Conservation (phyloP, 176 grass and related monocot species). For the Cenchrus purpureus region DNA sequence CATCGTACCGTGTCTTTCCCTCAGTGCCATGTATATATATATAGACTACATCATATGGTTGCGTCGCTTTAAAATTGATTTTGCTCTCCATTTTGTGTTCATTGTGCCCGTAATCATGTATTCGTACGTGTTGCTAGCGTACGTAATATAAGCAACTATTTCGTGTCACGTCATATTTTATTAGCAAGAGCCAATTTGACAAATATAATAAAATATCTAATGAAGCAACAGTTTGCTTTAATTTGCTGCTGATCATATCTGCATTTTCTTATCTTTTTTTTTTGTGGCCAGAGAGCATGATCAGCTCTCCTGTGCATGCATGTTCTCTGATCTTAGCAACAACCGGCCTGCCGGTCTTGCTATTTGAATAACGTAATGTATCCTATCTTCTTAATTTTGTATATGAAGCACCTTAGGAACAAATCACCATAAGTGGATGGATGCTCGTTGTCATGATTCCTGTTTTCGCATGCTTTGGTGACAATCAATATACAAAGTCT, state of each 20-base stretch:
- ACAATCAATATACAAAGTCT: background rate
- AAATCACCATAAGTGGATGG: background rate
- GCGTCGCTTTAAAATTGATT: background rate
- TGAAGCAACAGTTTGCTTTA: background rate
- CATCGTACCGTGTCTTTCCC: background rate
- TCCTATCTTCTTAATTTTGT: conserved; percentile 24
- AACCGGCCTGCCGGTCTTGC: background rate
- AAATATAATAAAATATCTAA: background rate
- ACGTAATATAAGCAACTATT: background rate
- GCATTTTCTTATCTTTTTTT: background rate
- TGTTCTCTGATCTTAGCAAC: background rate
- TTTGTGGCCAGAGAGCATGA: background rate
- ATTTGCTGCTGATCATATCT: background rate
- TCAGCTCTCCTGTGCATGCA: conserved; percentile 16
- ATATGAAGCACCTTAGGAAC: background rate
- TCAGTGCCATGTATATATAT: background rate
- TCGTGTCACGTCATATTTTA: background rate
- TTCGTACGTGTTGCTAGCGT: background rate
- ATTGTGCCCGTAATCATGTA: background rate
- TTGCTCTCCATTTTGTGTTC: background rate
- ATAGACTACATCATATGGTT: background rate
- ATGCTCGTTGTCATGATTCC: conserved; percentile 28
- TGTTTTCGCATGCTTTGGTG: conserved; percentile 27
- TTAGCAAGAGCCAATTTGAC: background rate
- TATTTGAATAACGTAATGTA: background rate